Percentiles rank a stretch among this genome's conserved stretches.
Conservation (phyloP, 805 yeast species). For the Schwanniomyces occidentalis region DNA sequence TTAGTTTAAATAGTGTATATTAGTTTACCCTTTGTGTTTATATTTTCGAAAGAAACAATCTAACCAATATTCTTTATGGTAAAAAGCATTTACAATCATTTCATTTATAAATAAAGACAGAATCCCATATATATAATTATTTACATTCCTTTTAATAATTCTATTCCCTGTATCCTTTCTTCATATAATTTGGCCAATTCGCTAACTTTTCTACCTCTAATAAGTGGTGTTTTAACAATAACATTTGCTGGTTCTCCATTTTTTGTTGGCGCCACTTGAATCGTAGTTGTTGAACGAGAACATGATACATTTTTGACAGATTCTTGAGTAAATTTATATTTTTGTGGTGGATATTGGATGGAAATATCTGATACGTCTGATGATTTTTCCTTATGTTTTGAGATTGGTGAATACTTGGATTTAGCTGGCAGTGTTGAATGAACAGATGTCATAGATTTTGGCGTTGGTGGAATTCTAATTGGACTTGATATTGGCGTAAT, state of each 20-base stretch:
- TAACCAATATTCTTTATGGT: too few species aligned
- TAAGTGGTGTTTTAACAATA: constrained; percentile 37
- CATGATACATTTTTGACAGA: not conserved
- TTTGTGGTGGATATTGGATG: constrained; percentile 39
- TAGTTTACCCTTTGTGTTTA: not conserved
- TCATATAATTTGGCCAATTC: constrained; percentile 65
- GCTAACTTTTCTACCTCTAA: constrained; percentile 58
- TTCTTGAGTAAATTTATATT: constrained; percentile 25
- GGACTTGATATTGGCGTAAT: constrained; percentile 9
- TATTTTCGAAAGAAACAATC: too few species aligned
- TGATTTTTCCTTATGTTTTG: constrained; percentile 6
- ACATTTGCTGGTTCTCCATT: constrained; percentile 3
- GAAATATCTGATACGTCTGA: constrained; percentile 24
- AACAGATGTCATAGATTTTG: not conserved
- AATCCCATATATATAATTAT: too few species aligned
- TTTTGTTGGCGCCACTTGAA: too few species aligned
- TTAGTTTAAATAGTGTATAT: constrained; percentile 1
- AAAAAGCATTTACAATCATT: too few species aligned
- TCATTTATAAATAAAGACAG: too few species aligned
- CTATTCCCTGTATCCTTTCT: constrained; percentile 50
- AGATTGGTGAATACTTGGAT: not conserved
- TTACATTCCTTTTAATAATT: constrained; percentile 29
- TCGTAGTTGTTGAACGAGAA: too few species aligned
- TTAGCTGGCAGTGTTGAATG: not conserved
- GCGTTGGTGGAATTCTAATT: not conserved